Evolutionary conservation across 805 yeast genomes (phyloP).

Genomic region (Myxozyma melibiosi): DNA sequence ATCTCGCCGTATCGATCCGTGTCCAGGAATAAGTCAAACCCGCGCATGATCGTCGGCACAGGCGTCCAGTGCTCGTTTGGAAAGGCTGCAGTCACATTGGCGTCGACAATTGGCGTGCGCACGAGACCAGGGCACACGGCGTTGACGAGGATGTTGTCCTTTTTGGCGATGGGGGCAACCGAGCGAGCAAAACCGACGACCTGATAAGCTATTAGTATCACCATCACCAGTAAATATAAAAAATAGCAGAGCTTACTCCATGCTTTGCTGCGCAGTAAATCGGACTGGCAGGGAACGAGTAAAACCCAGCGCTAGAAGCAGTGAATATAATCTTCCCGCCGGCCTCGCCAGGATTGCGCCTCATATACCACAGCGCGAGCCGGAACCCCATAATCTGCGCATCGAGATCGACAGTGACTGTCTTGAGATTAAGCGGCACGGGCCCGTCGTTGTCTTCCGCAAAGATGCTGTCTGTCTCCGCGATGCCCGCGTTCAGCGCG

Average conservation of each 20-base stretch:
- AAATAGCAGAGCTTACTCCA: not conserved
- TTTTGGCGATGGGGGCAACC: not conserved
- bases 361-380: not conserved
- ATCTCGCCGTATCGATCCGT: not conserved
- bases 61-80: not conserved
- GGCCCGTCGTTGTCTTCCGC: not conserved
- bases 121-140: conserved; percentile 1
- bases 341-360: not conserved
- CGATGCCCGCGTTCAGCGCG: conserved; percentile 9
- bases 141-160: not conserved
- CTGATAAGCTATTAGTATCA: not conserved
- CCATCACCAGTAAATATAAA: not conserved
- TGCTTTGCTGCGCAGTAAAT: conserved; percentile 2
- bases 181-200: conserved; percentile 1
- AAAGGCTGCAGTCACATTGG: not conserved
- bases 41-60: not conserved
- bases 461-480: conserved; percentile 1
- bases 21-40: not conserved
- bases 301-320: not conserved
- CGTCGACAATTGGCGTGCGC: not conserved
- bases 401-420: not conserved
- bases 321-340: conserved; percentile 1
- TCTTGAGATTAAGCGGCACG: not conserved
- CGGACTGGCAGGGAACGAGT: not conserved
- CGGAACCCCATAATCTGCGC: not conserved